Base-by-base conservation (phyloP, 1,284 basidiomycete genomes). In the Pterula multifida region DNA sequence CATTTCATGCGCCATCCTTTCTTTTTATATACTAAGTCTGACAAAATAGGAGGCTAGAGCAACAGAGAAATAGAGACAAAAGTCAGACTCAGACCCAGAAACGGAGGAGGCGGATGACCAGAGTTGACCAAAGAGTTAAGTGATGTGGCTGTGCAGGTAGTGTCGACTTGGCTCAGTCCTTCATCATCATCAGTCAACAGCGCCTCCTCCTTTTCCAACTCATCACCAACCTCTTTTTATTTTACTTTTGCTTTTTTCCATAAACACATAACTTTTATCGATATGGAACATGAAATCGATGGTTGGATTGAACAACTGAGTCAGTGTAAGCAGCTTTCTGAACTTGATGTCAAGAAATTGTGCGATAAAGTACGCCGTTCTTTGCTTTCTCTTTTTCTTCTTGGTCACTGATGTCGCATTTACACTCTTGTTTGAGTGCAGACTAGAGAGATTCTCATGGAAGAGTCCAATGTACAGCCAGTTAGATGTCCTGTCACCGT, bases 401-500 rank as follows among this genome's bases (percentile, higher is more conserved):
- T 15, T 32, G 28, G 6, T 32, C 15, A 6, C 15, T 15, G 28
- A 32, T 32, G 28, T n/a, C n/a, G n/a, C n/a, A n/a, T 15, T 32
- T 32, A 6, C 28, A 32, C 28, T 6, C 15, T 32, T 32, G 28
- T 32, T 32, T 32, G 6, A 32, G 56, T 52, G 13, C 64, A 96
- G 94, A 93, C 95, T 51, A 81, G 94, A 63, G 94, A 98, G 72
- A 94, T 98, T 58, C 69, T 98, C 64, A 93, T 97, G 81, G 92
- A 94, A 64, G 92, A 97, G 71, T 93, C 90, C 23, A 97, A 97
- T 65, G 93, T 97, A 2, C 95, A 98, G 70, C 93, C 94, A 36
- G 95, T 98, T 52, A 79, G 90, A 67, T 98, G 95, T 73, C 95
- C 92, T 46, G 92, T 97, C 57, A 97, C 92, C 39, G 92, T 97